These are phyloP conservation scores for Sphaerulina musiva DNA, from an alignment of 2,329 filamentous ascomycete genomes.

Conservation along the genomic window DNA sequence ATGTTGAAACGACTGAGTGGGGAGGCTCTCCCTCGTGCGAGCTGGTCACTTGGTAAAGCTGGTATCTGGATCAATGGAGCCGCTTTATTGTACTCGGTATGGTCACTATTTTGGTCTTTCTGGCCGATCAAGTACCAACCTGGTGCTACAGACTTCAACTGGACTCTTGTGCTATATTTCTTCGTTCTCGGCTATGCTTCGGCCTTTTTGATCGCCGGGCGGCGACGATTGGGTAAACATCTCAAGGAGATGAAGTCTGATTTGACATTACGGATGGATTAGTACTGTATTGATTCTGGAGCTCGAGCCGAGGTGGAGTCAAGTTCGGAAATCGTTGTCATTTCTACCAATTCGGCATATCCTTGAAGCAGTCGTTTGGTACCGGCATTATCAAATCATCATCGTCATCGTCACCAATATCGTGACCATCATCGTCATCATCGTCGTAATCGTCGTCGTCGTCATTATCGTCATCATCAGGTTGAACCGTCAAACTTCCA, in stretches of 20 bases:
- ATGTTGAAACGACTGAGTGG: slow-evolving; percentile 34
- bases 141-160: slow-evolving; percentile 43
- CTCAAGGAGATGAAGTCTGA: slow-evolving; percentile 12
- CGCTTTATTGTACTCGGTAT: slow-evolving; percentile 32
- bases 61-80: slow-evolving; percentile 36
- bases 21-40: slow-evolving; percentile 33
- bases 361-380: too few species aligned
- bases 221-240: slow-evolving; percentile 3
- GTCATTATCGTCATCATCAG: too few species aligned
- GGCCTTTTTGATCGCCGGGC: slow-evolving; percentile 7
- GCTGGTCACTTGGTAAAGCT: slow-evolving; percentile 36
- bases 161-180: slow-evolving; percentile 43
- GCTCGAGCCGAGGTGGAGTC: too few species aligned
- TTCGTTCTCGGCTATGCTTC: slow-evolving; percentile 9
- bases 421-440: too few species aligned
- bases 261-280: slow-evolving; percentile 5
- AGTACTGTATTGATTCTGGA: too few species aligned
- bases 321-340: too few species aligned
- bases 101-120: slow-evolving; percentile 37
- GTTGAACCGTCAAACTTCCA: too few species aligned
- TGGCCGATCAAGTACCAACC: slow-evolving; percentile 39
- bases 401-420: too few species aligned
- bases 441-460: too few species aligned
- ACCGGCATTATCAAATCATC: too few species aligned
- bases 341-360: too few species aligned